These are phyloP conservation scores for Fusarium oligoseptatum DNA, from an alignment of 2,329 filamentous ascomycete genomes.

Conservation along the genomic window DNA sequence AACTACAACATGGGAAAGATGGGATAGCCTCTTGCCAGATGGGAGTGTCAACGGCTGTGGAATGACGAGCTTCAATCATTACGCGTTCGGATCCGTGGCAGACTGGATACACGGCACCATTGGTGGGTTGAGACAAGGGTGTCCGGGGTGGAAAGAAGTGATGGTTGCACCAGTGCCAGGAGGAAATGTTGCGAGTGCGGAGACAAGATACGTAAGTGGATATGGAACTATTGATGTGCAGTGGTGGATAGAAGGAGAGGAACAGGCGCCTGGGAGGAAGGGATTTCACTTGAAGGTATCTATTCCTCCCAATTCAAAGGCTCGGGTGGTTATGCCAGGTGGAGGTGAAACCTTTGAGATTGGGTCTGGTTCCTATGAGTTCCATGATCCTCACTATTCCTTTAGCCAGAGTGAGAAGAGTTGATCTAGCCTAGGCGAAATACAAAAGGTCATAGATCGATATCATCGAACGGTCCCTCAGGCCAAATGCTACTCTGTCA, in stretches of 20 bases:
- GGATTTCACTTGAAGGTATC: not conserved
- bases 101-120: conserved; percentile 62
- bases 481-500: no score
- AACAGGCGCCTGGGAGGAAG: not conserved
- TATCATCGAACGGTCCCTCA: no score
- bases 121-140: conserved; percentile 53
- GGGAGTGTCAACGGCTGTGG: conserved; percentile 55
- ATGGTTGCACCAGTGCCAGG: conserved; percentile 53
- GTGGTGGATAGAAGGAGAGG: not conserved
- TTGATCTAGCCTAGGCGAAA: not conserved
- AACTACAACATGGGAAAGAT: conserved; percentile 66
- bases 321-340: not conserved
- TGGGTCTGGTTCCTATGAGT: not conserved
- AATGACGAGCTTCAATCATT: conserved; percentile 49
- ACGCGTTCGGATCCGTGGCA: conserved; percentile 62
- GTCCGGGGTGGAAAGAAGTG: conserved; percentile 56
- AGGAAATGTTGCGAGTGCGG: conserved; percentile 20
- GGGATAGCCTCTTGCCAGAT: conserved; percentile 58
- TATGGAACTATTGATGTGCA: not conserved
- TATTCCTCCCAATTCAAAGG: not conserved
- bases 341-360: not conserved
- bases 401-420: not conserved
- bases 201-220: not conserved
- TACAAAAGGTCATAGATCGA: no score
- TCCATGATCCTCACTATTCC: not conserved